Conservation (phyloP, 2,329 filamentous ascomycete species). For the Alternaria atra region DNA sequence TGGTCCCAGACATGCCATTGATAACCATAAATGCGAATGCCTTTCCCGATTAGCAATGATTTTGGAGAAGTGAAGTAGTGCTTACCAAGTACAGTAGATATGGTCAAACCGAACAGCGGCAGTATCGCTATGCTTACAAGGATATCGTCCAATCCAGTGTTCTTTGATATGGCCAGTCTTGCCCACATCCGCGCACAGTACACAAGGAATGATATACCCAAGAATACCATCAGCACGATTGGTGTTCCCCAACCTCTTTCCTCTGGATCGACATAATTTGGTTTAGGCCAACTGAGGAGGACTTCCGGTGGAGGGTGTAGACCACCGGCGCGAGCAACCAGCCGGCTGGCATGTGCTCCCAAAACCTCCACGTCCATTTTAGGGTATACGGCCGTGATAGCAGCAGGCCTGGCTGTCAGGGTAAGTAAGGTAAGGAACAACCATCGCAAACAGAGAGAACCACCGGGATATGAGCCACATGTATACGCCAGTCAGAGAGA, state of each 20-base stretch:
- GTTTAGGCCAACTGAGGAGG: slow-evolving; percentile 55
- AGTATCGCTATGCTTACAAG: slow-evolving; percentile 57
- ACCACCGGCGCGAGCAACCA: slow-evolving; percentile 40
- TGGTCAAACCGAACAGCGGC: slow-evolving; percentile 43
- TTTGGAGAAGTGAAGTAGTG: not conserved
- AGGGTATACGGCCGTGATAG: not conserved
- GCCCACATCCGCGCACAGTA: slow-evolving; percentile 59
- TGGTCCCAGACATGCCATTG: slow-evolving; percentile 49
- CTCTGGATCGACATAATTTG: slow-evolving; percentile 59
- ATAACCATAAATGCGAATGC: slow-evolving; percentile 39
- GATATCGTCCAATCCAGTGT: slow-evolving; percentile 58
- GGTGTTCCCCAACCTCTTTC: slow-evolving; percentile 56
- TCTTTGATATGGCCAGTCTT: slow-evolving; percentile 56
- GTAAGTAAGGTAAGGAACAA: not conserved
- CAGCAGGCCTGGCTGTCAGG: not conserved
- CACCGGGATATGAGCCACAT: slow-evolving; percentile 9
- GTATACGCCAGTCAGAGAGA: slow-evolving; percentile 19
- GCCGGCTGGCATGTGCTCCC: slow-evolving; percentile 8
- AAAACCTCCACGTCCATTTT: slow-evolving; percentile 16
- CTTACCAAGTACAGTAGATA: slow-evolving; percentile 41
- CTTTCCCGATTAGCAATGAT: slow-evolving; percentile 29
- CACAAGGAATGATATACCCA: slow-evolving; percentile 52
- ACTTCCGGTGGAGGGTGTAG: slow-evolving; percentile 54
- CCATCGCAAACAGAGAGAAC: slow-evolving; percentile 3
- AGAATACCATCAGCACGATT: slow-evolving; percentile 53